phyloP scores from a whole-genome alignment of 441 rosid species.

The Hura crepitans region DNA sequence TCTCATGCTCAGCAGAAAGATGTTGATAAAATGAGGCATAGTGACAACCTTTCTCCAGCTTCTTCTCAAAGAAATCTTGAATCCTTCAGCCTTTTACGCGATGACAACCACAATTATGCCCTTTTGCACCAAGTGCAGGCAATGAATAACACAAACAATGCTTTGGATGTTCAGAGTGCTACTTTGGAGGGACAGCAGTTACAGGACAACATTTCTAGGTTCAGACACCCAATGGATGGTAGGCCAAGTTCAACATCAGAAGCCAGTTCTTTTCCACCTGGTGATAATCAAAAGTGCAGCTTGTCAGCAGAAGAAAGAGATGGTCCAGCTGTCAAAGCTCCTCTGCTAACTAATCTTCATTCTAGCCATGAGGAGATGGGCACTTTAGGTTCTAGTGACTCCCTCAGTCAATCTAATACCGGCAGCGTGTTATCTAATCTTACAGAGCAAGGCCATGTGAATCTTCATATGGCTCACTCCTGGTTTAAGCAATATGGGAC shows the following conservation, averaged over 20 bases:
- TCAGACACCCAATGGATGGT: conserved; percentile 30
- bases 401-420: conserved; percentile 32
- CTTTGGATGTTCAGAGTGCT: conserved; percentile 21
- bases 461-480: conserved; percentile 35
- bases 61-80: conserved; percentile 29
- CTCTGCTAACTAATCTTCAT: conserved; percentile 22
- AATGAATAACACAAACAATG: conserved; percentile 28
- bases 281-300: conserved; percentile 28
- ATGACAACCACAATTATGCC: conserved; percentile 30
- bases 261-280: conserved; percentile 23
- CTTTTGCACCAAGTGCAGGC: conserved; percentile 40
- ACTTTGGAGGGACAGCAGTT: conserved; percentile 26
- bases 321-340: conserved; percentile 26
- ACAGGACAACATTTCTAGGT: conserved; percentile 28
- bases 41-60: conserved; percentile 21
- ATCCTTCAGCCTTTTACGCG: conserved; percentile 19
- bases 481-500: conserved; percentile 44
- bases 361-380: conserved; percentile 27
- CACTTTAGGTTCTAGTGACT: conserved; percentile 23
- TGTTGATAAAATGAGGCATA: conserved; percentile 21
- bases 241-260: conserved; percentile 29
- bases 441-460: conserved; percentile 31
- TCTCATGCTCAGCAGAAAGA: conserved; percentile 30
- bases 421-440: conserved; percentile 23
- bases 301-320: conserved; percentile 29